Base-by-base conservation (phyloP, 176 grass and related monocot genomes). In the Rhynchospora breviuscula region DNA sequence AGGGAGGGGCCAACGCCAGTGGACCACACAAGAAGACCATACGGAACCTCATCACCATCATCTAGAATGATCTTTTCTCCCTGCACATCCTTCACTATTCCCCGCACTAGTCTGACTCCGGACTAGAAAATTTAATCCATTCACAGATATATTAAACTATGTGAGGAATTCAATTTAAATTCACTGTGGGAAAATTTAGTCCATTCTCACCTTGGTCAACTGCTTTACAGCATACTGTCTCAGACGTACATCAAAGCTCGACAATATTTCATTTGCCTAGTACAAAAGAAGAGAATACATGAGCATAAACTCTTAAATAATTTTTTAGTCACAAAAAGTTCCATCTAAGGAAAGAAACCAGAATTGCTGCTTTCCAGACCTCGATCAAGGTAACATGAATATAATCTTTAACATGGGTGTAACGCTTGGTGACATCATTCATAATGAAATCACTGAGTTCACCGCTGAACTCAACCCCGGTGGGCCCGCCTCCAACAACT, bases 361-460 rank as follows among this genome's bases (percentile, higher is more conserved):
- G 2, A 51, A 66, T 7, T 66, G 23, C 61, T 78, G 22, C 48
- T 78, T 78, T 33, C 25, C 14, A 79, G 87, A 98, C 96, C 96
- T 98, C 96, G 85, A 98, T 98, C 79, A 98, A 62, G 70, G 96
- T 98, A 61, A 98, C 96, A 84, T 65, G 84, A 22, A 98, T 91
- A 86, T 91, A 95, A 89, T 98, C 96, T 86, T 98, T 95, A 48
- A 95, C 93, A 83, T 93, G 95, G 2, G 96, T 90, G 79, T 98
- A 98, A 76, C 96, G 93, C 59, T 95, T 73, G 59, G 90, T 90
- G 83, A 98, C 96, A 85, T 98, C 96, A 89, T 85, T 91, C 11
- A 74, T 86, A 74, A 98, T 98, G 80, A 98, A 98, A 91, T 98
- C 93, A 86, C 96, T 95, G 67, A 98, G 91, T 91, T 98, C 96